These are phyloP conservation scores for Plantago major DNA, from an alignment of 257 asterid species.

Conservation along the genomic window DNA sequence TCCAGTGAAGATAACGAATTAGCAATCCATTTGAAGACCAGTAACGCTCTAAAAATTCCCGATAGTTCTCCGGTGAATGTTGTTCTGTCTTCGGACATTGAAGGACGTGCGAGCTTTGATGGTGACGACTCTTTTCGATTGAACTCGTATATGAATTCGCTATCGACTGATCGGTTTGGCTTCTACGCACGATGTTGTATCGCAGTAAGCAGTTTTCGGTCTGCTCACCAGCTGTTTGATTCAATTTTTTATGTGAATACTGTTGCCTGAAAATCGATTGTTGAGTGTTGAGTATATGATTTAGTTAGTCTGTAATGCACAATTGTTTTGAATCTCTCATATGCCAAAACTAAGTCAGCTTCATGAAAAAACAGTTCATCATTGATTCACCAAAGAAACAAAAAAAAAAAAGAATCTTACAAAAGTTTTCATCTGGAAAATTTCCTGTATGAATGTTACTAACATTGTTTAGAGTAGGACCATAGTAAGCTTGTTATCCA, in stretches of 20 bases:
- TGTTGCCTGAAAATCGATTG: not conserved
- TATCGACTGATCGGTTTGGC: slow-evolving; percentile 44
- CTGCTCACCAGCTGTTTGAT: slow-evolving; percentile 10
- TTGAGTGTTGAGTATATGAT: not conserved
- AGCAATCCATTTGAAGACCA: slow-evolving; percentile 50
- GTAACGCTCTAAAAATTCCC: slow-evolving; percentile 41
- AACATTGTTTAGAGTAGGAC: too few species aligned
- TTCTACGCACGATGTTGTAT: slow-evolving; percentile 81
- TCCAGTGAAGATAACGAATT: slow-evolving; percentile 48
- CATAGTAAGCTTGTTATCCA: too few species aligned
- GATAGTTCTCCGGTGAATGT: slow-evolving; percentile 40
- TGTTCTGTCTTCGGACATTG: slow-evolving; percentile 43
- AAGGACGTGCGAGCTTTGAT: slow-evolving; percentile 19
- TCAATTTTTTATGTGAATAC: slow-evolving; percentile 4
- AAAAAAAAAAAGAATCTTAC: too few species aligned
- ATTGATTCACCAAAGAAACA: too few species aligned
- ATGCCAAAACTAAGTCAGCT: too few species aligned
- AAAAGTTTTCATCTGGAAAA: too few species aligned
- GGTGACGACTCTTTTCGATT: slow-evolving; percentile 37
- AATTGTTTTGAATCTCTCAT: too few species aligned
- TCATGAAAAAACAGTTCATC: too few species aligned
- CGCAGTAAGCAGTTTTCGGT: slow-evolving; percentile 41
- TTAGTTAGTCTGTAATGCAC: too few species aligned
- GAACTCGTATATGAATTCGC: slow-evolving; percentile 44
- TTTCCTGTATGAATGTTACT: too few species aligned